Evolutionary conservation across 1,284 basidiomycete genomes (phyloP).

Genomic region (Ceratobasidium sp.): DNA sequence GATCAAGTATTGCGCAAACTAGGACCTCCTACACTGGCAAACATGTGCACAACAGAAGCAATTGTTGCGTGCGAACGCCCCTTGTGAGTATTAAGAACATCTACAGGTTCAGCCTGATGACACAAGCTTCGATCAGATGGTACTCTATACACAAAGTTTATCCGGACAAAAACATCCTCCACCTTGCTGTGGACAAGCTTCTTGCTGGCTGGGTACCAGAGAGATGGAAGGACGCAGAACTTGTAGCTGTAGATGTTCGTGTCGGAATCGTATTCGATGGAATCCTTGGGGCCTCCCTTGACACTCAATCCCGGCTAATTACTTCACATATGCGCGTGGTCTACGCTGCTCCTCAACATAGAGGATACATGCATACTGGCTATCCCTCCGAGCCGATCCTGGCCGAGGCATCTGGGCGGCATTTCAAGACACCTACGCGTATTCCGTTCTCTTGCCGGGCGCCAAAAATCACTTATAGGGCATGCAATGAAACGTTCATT

Average conservation of each 20-base stretch:
- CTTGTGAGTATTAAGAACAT: not conserved
- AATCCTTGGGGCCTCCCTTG: too few relatives aligned
- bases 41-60: not conserved
- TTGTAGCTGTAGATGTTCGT: too few relatives aligned
- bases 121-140: too few relatives aligned
- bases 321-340: conserved; percentile 38
- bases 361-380: conserved; percentile 40
- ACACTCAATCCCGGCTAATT: not conserved
- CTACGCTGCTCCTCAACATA: conserved; percentile 40
- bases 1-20: not conserved
- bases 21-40: not conserved
- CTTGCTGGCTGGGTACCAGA: too few relatives aligned
- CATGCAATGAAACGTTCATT: not conserved
- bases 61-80: not conserved
- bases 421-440: not conserved
- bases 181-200: too few relatives aligned
- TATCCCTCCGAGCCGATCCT: conserved; percentile 44
- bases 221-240: too few relatives aligned
- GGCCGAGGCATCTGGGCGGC: conserved; percentile 42
- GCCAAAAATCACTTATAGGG: not conserved
- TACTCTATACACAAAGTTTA: too few relatives aligned
- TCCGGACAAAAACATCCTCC: too few relatives aligned
- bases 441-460: not conserved
- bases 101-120: too few relatives aligned
- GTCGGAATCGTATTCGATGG: too few relatives aligned